These are phyloP conservation scores for Psilocybe azurescens DNA, from an alignment of 768 basidiomycete species.

Conservation along the genomic window DNA sequence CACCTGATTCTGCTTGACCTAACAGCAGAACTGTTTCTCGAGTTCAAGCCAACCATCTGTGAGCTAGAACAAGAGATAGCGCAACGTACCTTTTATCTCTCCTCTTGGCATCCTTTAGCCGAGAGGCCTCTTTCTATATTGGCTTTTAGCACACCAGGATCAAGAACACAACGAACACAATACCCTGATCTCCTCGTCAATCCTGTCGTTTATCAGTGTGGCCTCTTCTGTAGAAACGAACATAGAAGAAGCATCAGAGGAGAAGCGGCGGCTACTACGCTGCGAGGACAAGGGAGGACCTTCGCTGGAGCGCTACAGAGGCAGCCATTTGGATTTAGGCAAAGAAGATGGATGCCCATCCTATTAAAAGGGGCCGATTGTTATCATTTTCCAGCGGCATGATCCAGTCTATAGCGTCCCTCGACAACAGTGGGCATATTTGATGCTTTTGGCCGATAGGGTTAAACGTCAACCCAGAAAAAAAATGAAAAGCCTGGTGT, in stretches of 20 bases:
- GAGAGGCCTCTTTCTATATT: conserved; percentile 47
- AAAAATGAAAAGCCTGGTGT: conserved; percentile 9
- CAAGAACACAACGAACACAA: background rate
- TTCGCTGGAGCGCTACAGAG: conserved; percentile 13
- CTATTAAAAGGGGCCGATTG: conserved; percentile 22
- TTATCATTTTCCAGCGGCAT: too few species aligned
- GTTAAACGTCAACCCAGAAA: conserved; percentile 22
- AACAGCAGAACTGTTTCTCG: conserved; percentile 68
- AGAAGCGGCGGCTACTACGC: conserved; percentile 13
- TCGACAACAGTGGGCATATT: conserved; percentile 25
- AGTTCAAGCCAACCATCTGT: background rate
- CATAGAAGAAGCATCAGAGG: conserved; percentile 19
- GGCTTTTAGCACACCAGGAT: conserved; percentile 7
- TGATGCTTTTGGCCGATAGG: conserved; percentile 23
- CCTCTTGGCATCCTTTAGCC: conserved; percentile 46
- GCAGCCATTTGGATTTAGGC: conserved; percentile 21
- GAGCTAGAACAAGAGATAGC: background rate
- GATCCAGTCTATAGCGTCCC: conserved; percentile 21
- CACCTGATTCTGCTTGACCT: conserved; percentile 76
- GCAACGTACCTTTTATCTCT: conserved; percentile 55
- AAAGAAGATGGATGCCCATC: conserved; percentile 10
- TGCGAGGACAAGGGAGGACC: conserved; percentile 11
- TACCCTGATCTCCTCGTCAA: conserved; percentile 64
- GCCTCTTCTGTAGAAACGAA: conserved; percentile 39
- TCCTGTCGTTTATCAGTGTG: conserved; percentile 49